Conservation (phyloP, 164 flowering plant species). For the Macadamia tetraphylla region DNA sequence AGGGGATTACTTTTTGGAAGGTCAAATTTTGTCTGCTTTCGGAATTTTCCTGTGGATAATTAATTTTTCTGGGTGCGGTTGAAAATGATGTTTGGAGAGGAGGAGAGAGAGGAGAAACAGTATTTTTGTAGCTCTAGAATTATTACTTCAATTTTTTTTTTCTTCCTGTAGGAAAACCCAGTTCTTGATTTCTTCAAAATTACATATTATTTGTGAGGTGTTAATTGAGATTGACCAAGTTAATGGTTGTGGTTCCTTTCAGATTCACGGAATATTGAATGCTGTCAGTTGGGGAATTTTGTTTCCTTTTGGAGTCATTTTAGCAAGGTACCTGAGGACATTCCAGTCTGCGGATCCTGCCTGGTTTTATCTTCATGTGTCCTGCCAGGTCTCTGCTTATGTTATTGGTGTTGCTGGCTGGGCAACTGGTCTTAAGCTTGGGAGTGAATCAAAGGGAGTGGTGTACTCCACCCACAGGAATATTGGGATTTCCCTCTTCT, state of each 20-base stretch:
- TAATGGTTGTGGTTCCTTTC: slow-evolving; percentile 3
- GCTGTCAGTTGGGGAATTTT: slow-evolving; percentile 79
- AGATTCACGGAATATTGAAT: slow-evolving; percentile 85
- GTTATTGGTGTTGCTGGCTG: slow-evolving; percentile 81
- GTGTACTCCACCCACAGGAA: slow-evolving; percentile 41
- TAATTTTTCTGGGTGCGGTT: too few species aligned
- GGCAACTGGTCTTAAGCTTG: slow-evolving; percentile 77
- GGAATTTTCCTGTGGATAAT: background rate
- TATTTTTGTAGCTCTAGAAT: background rate
- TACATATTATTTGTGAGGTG: background rate
- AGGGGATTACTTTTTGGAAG: too few species aligned
- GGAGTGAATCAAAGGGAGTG: slow-evolving; percentile 52
- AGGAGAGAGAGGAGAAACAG: background rate
- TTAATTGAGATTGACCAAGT: background rate
- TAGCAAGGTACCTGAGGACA: slow-evolving; percentile 58
- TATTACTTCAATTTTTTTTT: too few species aligned
- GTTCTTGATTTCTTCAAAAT: background rate
- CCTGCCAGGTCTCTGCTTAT: slow-evolving; percentile 63
- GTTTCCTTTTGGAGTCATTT: slow-evolving; percentile 59
- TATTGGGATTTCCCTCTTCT: slow-evolving; percentile 71
- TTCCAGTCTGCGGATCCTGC: slow-evolving; percentile 65
- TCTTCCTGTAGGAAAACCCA: too few species aligned
- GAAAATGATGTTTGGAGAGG: too few species aligned
- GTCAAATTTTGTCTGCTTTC: too few species aligned
- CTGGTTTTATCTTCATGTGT: slow-evolving; percentile 77